Percentiles rank a stretch among this genome's conserved stretches.
Conservation (phyloP, 2,329 filamentous ascomycete genomes). For the Simplicillium aogashimaense region DNA sequence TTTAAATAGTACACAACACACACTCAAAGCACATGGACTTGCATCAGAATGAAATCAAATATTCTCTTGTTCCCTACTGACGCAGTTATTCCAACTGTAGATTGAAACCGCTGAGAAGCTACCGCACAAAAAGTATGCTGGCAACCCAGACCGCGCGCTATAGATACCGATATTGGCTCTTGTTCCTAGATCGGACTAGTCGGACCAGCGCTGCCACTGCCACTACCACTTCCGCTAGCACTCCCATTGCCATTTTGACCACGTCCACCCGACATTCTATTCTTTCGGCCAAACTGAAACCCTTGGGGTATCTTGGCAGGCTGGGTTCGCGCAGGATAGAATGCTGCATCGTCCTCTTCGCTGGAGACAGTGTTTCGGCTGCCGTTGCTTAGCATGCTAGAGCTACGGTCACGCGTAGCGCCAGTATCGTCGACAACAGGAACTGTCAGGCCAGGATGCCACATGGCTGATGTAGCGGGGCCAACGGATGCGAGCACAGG, state of each 20-base stretch:
- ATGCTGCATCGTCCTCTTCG: constrained; percentile 26
- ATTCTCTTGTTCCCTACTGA: constrained; percentile 1
- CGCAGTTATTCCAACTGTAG: constrained; percentile 4
- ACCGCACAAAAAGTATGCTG: constrained; percentile 1
- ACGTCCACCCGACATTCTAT: neutral
- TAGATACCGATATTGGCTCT: constrained; percentile 9
- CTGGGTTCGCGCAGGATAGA: neutral
- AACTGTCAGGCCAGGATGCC: constrained; percentile 25
- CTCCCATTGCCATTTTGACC: neutral
- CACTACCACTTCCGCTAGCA: constrained; percentile 16
- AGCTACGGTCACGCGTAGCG: constrained; percentile 32
- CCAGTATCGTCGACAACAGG: constrained; percentile 22
- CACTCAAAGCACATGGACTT: neutral
- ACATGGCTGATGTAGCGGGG: constrained; percentile 19
- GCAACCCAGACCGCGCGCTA: neutral
- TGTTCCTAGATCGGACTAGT: constrained; percentile 33
- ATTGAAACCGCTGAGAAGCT: constrained; percentile 1
- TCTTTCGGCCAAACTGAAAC: neutral
- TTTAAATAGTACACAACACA: neutral
- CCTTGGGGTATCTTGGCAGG: neutral
- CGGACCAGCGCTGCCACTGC: constrained; percentile 40
- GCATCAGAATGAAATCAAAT: neutral
- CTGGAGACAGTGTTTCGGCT: constrained; percentile 58
- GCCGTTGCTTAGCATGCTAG: constrained; percentile 57
- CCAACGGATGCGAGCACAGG: constrained; percentile 18